A percentile compares a stretch with the other conserved stretches of the same genome.
Evolutionary conservation across 169 alveolate genomes (phyloP).

Genomic region (Plasmodium fragile): DNA sequence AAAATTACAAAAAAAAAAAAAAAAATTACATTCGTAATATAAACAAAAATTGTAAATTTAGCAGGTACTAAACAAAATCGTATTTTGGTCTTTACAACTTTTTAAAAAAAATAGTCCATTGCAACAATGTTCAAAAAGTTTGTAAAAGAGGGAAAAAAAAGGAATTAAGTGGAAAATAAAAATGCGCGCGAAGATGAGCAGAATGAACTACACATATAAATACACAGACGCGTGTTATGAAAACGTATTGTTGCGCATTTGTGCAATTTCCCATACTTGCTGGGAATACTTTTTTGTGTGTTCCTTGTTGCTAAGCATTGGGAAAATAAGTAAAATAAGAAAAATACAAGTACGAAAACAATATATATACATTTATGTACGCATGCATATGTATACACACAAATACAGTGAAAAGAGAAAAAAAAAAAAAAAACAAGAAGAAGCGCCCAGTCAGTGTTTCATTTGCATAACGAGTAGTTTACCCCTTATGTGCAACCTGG

Average conservation of each 20-base stretch:
- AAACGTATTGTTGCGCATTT: background rate
- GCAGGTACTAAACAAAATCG: background rate
- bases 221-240: background rate
- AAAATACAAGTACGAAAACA: background rate
- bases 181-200: constrained; percentile 1
- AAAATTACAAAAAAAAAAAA: constrained; percentile 1
- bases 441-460: background rate
- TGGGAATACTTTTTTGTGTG: background rate
- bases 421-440: background rate
- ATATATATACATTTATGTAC: background rate
- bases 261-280: background rate
- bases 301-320: background rate
- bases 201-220: background rate
- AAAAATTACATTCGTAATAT: background rate
- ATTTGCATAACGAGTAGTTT: background rate
- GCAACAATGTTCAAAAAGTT: constrained; percentile 11
- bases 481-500: background rate
- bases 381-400: constrained; percentile 13
- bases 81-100: constrained; percentile 13
- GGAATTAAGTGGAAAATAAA: constrained; percentile 11
- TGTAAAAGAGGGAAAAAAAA: background rate
- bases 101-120: background rate
- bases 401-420: background rate
- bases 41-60: background rate
- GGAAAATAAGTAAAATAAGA: constrained; percentile 14